Evolutionary conservation across 306 rosid genomes (phyloP), one percentile per base, ranked within the genome.

Genomic region (Fragaria vesca): DNA sequence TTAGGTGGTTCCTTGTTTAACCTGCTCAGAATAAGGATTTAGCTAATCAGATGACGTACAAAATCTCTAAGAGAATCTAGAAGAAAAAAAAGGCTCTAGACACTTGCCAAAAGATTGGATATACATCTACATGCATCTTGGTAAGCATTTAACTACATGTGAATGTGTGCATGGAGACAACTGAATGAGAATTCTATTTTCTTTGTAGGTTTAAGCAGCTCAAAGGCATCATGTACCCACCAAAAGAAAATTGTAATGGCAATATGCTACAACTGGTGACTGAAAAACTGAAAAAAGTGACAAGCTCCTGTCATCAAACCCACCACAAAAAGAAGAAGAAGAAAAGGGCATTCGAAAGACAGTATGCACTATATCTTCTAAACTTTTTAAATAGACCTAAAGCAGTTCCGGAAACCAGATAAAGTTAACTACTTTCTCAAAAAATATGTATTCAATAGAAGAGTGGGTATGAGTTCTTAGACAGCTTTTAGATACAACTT

Each of bases 1-100:
- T 95, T 95, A 38, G 97, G 99, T 4, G 99, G 97, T 80, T 91
- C 97, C 88, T 96, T 93, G 87, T 96, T 95, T 84, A 96, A 88
- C 91, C 98, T 96, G 86, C 45, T 75, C 80, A 81, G 81, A 55
- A 80, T 24, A 80, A 55, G 32, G 48, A 58, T 36, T 38, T 17
- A 20, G 46, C 72, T n/a, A 80, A 78, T 47, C 24, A 28, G 21
- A 43, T 3, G 26, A 13, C 11, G 51, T 9, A 55, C 42, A 30
- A 4, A 34, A 30, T 26, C 51, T 67, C 26, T 6, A 58, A 2
- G 32, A 43, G 21, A 30, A n/a, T 5, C 10, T 16, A 58, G 5
- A 1, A 57, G 70, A 8, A 74, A 57, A 30, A 75, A 30, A 75
- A 4, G 62, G 11, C 28, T 43, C 28, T 16, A 16, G 26, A 15